Evolutionary conservation across 176 grass and related monocot genomes (phyloP), one percentile per base, ranked within the genome.

Genomic region (Phyllostachys edulis): DNA sequence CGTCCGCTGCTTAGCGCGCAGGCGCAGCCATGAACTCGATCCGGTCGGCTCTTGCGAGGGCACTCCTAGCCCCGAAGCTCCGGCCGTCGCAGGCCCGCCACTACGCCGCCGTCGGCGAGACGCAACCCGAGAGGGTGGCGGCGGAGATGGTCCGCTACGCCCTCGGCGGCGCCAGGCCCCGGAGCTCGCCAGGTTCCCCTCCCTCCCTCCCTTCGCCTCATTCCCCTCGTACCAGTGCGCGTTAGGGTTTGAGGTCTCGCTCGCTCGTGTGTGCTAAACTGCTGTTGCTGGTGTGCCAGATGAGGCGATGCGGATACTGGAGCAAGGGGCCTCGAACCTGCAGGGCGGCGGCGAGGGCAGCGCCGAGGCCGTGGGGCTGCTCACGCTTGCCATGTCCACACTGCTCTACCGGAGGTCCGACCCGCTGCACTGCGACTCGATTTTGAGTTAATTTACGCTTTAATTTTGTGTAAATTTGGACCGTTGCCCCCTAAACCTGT

Each of bases 291-390:
- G 82, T 78, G 86, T 76, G 44, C 46, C 81, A 78, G 90, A 91
- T 51, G 87, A 98, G 51, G 85, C 91, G 81, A 91, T 98, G 85
- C 83, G 92, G 89, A 94, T 98, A 85, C 74, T 98, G 87, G 93
- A 98, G 80, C 96, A 98, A 78, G 96, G 96, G 16, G 50, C 50
- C 32, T 50, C 47, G 47, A 50, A 50, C 47, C 47, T 50, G 47
- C 47, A 50, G 13, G 47, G 42, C 42, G 42, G 42, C 9, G 42
- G 42, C 6, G 42, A 44, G 42, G 42, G 13, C 47, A 5, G 47
- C 47, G 86, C 34, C 41, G 85, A 97, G 62, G 92, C 95, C 52
- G 76, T 95, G 69, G 87, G 85, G 7, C 20, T 74, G 87, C 87
- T 98, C 70, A 88, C 88, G 78, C 85, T 98, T 21, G 87, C 91